Base-by-base conservation (phyloP, 305 asterid species). In the Fraxinus sp. region DNA sequence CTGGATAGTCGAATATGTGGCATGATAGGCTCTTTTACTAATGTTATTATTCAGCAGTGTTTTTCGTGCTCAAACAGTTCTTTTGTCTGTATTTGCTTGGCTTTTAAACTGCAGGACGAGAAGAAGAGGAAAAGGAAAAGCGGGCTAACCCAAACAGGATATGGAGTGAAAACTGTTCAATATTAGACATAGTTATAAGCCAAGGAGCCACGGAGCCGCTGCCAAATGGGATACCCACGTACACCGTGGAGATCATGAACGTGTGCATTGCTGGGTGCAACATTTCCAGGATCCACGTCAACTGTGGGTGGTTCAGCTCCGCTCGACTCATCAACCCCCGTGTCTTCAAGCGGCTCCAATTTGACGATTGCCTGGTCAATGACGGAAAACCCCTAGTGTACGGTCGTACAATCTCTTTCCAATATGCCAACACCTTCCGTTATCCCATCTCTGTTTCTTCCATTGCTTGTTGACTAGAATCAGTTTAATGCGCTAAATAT, bases 301-400 rank as follows among this genome's bases (percentile, higher is more conserved):
- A 68, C 71, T 96, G 99, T 84, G 98, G 98, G 77, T 94, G 98
- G 98, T 94, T 96, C 91, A 94, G 97, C 91, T 92, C 99, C 3
- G 97, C 97, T 13, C 89, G 97, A n/a, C 91, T 92, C n/a, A 90
- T 96, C 78, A 93, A 92, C 86, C 99, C 99, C 4, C 88, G 80
- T 5, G 39, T 93, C 35, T 93, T 96, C 92, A 94, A 90, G 82
- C 97, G 99, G 13, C 82, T 96, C 26, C 85, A 66, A 26, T 92
- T 79, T 81, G 84, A 94, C 18, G 94, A 96, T 90, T 96, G 99
- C 84, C 88, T 96, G 0, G 94, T 94, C 74, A 96, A 96, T 86
- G 87, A 87, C 81, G 99, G 99, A 41, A 87, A 91, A 64, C 94
- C 98, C 0, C 87, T 96, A 43, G 46, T 35, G 28, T 84, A 87